Conservation (phyloP, 768 basidiomycete species). For the Boletus edulis region DNA sequence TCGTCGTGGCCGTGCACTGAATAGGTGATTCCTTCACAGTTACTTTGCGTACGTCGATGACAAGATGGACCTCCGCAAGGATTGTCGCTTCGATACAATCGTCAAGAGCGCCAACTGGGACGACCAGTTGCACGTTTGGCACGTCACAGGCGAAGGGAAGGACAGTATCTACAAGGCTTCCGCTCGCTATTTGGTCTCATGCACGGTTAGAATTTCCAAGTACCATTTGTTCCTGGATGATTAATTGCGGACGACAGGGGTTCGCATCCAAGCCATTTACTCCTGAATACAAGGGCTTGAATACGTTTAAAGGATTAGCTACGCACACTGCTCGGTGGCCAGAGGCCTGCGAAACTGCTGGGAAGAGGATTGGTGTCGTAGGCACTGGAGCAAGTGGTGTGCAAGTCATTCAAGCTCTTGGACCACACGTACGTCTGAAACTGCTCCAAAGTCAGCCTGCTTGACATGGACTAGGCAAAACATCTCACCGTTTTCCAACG, state of each 20-base stretch:
- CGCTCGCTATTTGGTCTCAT: constrained; percentile 2
- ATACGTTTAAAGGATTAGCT: constrained; percentile 4
- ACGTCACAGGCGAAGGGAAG: constrained; percentile 4
- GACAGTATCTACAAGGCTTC: not conserved
- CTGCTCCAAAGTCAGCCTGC: not conserved
- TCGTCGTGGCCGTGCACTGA: not conserved
- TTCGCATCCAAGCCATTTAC: constrained; percentile 8
- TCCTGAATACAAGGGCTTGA: not conserved
- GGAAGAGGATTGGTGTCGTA: constrained; percentile 10
- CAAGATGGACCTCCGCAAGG: constrained; percentile 8
- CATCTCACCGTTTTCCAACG: constrained; percentile 11
- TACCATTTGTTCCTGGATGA: not conserved
- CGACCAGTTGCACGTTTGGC: constrained; percentile 4
- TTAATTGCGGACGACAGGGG: not conserved
- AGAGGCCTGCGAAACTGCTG: not conserved
- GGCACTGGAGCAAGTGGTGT: constrained; percentile 9
- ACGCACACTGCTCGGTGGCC: constrained; percentile 8
- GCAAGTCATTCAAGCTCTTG: constrained; percentile 5
- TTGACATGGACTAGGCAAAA: not conserved
- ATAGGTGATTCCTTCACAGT: not conserved
- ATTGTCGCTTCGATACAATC: constrained; percentile 10
- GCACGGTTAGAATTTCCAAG: not conserved
- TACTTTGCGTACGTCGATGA: constrained; percentile 10
- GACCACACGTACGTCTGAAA: constrained; percentile 1
- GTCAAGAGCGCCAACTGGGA: constrained; percentile 13